Conservation (phyloP, 2,329 filamentous ascomycete species). For the Fusarium zealandicum region DNA sequence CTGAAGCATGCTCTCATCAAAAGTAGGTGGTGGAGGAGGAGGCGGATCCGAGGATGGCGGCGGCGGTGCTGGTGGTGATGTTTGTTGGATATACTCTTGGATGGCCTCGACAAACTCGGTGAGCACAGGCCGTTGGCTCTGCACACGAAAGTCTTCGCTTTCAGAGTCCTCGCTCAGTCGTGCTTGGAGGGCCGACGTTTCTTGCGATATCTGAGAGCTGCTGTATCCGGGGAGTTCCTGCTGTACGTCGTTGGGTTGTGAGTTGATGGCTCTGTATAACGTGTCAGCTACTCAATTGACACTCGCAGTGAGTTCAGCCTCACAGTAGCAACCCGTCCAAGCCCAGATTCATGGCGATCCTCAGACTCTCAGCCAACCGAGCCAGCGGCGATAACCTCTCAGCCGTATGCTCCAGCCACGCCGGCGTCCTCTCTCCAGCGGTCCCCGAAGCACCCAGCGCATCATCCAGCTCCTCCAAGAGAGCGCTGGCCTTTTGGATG, state of each 20-base stretch:
- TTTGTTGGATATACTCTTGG: constrained; percentile 37
- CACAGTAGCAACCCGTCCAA: constrained; percentile 35
- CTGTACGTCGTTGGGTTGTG: constrained; percentile 26
- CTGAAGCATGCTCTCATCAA: constrained; percentile 1
- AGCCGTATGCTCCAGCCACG: constrained; percentile 37
- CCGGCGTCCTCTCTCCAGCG: constrained; percentile 17
- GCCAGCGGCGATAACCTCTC: constrained; percentile 33
- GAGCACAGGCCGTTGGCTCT: constrained; percentile 25
- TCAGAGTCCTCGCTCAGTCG: constrained; percentile 26
- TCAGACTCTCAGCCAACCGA: constrained; percentile 29
- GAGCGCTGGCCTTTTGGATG: constrained; percentile 23
- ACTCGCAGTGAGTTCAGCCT: constrained; percentile 3
- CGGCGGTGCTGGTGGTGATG: constrained; percentile 22
- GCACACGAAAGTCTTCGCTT: constrained; percentile 32
- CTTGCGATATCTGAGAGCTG: constrained; percentile 40
- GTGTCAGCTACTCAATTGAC: constrained; percentile 3
- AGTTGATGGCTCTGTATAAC: constrained; percentile 31
- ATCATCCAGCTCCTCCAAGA: constrained; percentile 37
- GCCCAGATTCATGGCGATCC: constrained; percentile 37
- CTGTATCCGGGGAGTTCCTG: constrained; percentile 39
- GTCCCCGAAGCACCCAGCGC: constrained; percentile 25
- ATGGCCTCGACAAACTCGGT: constrained; percentile 36
- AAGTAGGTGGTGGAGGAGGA: constrained; percentile 11
- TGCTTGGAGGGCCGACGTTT: constrained; percentile 30
- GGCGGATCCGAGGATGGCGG: not conserved